These are phyloP conservation scores for Alloascoidea hylecoeti DNA, from an alignment of 805 yeast genomes.

Conservation along the genomic window DNA sequence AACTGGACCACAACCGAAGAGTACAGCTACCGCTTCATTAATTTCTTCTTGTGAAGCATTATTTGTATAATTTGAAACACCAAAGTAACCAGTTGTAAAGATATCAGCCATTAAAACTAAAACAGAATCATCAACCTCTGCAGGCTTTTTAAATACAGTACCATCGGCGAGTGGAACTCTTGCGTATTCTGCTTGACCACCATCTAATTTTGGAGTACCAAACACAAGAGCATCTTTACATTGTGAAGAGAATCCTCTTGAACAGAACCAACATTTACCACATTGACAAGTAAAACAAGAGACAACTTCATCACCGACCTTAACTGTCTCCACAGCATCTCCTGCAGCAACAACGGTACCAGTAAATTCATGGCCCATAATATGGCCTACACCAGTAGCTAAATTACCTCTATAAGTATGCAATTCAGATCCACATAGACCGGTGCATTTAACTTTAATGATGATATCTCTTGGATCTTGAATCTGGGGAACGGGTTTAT, in stretches of 20 bases:
- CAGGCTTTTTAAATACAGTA: conserved; percentile 31
- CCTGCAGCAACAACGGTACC: conserved; percentile 29
- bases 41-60: conserved; percentile 20
- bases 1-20: conserved; percentile 49
- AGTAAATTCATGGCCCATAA: conserved; percentile 37
- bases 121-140: conserved; percentile 24
- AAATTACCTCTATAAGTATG: conserved; percentile 41
- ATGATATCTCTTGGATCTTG: conserved; percentile 26
- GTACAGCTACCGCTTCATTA: conserved; percentile 26
- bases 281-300: conserved; percentile 41
- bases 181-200: conserved; percentile 51
- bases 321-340: conserved; percentile 16
- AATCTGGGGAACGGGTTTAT: conserved; percentile 25
- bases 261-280: conserved; percentile 45
- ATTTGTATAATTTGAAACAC: conserved; percentile 35
- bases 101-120: conserved; percentile 50
- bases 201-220: conserved; percentile 42
- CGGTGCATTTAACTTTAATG: conserved; percentile 30
- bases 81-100: conserved; percentile 49
- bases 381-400: conserved; percentile 22
- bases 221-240: conserved; percentile 41
- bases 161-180: conserved; percentile 42
- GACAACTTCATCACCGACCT: conserved; percentile 31
- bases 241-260: conserved; percentile 36
- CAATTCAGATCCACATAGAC: conserved; percentile 41